A percentile compares a stretch with the other conserved stretches of the same genome.
phyloP scores from a whole-genome alignment of 352 stramenopile species.

The Phytophthora sansomeana region DNA sequence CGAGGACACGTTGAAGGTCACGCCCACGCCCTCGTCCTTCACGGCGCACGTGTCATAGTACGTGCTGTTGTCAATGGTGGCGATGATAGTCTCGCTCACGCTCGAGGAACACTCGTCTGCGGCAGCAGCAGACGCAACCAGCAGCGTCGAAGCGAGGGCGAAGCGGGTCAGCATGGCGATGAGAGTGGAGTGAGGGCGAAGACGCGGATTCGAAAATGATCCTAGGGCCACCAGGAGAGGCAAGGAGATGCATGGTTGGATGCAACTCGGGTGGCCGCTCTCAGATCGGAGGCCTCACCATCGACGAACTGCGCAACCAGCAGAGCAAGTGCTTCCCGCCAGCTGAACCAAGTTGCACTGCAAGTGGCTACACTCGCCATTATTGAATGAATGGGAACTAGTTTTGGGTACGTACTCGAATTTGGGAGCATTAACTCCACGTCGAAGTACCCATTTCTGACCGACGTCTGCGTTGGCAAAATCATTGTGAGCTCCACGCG shows the following conservation, averaged over 20 bases:
- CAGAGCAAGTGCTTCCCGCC: neutral
- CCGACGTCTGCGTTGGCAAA: no score
- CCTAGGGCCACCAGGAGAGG: neutral
- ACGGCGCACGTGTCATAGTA: conserved; percentile 59
- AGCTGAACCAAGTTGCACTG: neutral
- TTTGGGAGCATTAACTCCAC: neutral
- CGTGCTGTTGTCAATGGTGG: conserved; percentile 53
- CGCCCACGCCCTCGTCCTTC: conserved; percentile 44
- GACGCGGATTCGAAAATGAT: conserved; percentile 23
- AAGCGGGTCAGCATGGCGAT: conserved; percentile 25
- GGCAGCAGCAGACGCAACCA: conserved; percentile 21
- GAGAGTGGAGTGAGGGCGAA: conserved; percentile 12
- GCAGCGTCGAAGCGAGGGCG: conserved; percentile 25
- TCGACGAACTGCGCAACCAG: no score
- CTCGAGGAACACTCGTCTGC: conserved; percentile 43
- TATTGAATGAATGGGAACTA: conserved; percentile 20
- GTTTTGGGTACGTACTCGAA: neutral
- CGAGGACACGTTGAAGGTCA: conserved; percentile 56
- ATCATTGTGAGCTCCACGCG: no score
- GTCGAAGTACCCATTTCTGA: no score
- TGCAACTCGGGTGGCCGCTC: conserved; percentile 22
- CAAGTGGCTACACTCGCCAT: conserved; percentile 21
- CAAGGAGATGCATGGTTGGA: neutral
- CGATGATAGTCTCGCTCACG: conserved; percentile 44
- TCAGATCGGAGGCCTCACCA: conserved; percentile 3